These are phyloP conservation scores for Cyclospora cayetanensis DNA, from an alignment of 169 alveolate species.

Conservation along the genomic window DNA sequence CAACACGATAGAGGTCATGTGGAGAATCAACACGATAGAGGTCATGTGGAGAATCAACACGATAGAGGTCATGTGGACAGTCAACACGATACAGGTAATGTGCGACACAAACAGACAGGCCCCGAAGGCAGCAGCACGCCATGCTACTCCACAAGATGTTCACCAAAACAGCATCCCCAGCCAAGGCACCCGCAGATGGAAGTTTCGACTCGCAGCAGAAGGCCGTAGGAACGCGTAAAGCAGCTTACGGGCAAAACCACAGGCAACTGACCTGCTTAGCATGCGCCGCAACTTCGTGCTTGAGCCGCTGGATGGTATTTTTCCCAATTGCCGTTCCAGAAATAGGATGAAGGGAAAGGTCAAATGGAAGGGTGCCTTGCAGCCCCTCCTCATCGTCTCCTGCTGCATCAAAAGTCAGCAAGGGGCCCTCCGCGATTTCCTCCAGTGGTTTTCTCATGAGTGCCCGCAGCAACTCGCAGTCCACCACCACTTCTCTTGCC, in stretches of 20 bases:
- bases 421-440: neutral
- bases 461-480: slow-evolving; percentile 9
- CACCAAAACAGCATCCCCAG: neutral
- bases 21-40: neutral
- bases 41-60: neutral
- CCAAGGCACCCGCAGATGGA: too few relatives aligned
- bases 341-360: slow-evolving; percentile 58
- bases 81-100: neutral
- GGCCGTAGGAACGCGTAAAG: too few relatives aligned
- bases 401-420: neutral
- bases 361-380: slow-evolving; percentile 39
- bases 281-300: slow-evolving; percentile 33
- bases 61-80: neutral
- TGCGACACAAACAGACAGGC: too few relatives aligned
- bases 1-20: neutral
- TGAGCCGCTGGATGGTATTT: slow-evolving; percentile 48
- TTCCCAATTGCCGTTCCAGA: slow-evolving; percentile 37
- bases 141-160: neutral
- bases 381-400: neutral
- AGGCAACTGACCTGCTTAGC: slow-evolving; percentile 5
- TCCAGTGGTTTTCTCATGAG: neutral
- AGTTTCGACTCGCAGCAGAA: too few relatives aligned
- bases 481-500: slow-evolving; percentile 20
- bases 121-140: neutral
- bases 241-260: too few relatives aligned